Base-by-base conservation (phyloP, 768 basidiomycete species). In the Royoungia palumana region DNA sequence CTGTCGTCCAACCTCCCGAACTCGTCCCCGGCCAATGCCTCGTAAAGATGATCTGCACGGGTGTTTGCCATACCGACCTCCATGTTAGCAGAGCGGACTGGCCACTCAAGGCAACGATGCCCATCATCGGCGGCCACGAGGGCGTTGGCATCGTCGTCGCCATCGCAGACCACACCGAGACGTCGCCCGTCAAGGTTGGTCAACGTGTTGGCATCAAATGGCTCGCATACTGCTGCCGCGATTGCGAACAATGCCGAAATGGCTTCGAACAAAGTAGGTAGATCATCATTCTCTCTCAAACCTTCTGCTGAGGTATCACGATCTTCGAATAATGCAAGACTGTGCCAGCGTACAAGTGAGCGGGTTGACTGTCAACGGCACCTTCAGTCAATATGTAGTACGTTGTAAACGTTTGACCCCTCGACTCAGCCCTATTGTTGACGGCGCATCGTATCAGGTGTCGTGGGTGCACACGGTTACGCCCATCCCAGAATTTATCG, bases 11-110 rank as follows among this genome's bases (percentile, higher is more conserved):
- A 39, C 76, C 75, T 9, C 67, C 72, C 16, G 72, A 83, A 4
- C 84, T 87, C 62, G 69, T 66, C 0, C 83, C 83, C 1, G 83
- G 83, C 39, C 82, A 89, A 67, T 87, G 84, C 61, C 81, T 91
- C 55, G 73, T 92, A 65, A 84, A 87, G 67, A 73, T 92, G 61
- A 74, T 77, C 30, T 84, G 80, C 70, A 83, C 85, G 6, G 89
- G 89, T 47, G 88, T 91, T n/a, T 92, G 90, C 69, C 89, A 91
- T 62, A 88, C 86, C 4, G 90, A 92, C 60, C 75, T 89, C 13
- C 90, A 92, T 58, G 84, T 84, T 22, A 79, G 79, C 32, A 67
- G 77, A 34, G 81, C 79, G 37, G 92, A 94, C 62, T 94, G 93
- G 93, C 92, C 92, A 0, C 49, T 88, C 10, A 66, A 75, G n/a